Evolutionary conservation across 225 moss, liverwort and hornwort genomes (phyloP), one percentile per base, ranked within the genome.

Genomic region (Pseudisothecium myosuroides): DNA sequence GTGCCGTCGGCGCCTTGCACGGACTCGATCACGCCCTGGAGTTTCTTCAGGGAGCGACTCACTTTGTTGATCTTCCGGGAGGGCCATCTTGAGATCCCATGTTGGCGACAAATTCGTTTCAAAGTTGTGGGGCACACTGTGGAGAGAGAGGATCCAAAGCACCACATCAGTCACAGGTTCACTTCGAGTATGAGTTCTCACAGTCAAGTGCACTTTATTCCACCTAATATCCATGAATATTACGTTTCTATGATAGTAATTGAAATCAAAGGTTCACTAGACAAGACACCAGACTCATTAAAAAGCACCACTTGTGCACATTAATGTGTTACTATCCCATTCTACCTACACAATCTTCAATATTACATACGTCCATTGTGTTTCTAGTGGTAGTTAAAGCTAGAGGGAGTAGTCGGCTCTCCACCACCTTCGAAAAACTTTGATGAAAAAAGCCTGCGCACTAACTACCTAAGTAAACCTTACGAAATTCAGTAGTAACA

Each of bases 21-120:
- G 6, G 98, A 99, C 89, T 97, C 96, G 77, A 99, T 97, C 84
- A 99, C 98, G 56, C 98, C 98, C 90, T 99, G 98, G 85, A 99
- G 85, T 76, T 99, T 99, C 93, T 99, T 97, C 94, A 99, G 83
- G 19, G 98, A 99, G 88, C 98, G 94, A 89, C 98, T 99, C 86
- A 99, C 98, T 93, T 99, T 99, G 92, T 99, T 99, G 72, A 99
- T 99, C 94, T 99, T 99, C 41, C 98, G 97, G 12, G 97, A 99
- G 17, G 98, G 98, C 98, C 98, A 99, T 92, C 98, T 94, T 71
- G 97, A 97, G 83, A 99, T 99, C 55, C 98, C 98, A 92, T 99
- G 98, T 90, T 99, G 98, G 31, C 98, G 96, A 88, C 98, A 99
- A 56, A 99, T 99, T 89, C 98, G 90, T 86, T 99, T 99, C 90